Percentiles rank a stretch among this genome's conserved stretches.
phyloP scores from a whole-genome alignment of 2,329 filamentous ascomycete species.

The Neonectria ditissima region DNA sequence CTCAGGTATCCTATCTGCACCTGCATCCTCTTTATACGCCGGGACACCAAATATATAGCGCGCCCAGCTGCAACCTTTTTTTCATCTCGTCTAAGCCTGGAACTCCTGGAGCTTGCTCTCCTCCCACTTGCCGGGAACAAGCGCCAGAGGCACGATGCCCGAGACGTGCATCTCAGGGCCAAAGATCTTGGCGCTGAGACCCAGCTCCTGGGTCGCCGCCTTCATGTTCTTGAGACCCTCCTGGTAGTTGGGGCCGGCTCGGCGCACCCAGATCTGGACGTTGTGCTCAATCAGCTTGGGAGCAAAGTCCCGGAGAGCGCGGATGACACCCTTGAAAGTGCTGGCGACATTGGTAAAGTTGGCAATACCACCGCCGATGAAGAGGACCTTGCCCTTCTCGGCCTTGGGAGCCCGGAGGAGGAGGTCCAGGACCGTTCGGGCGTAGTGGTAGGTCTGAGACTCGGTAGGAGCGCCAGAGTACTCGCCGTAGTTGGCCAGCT shows the following conservation, averaged over 20 bases:
- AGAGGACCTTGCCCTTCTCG: conserved; percentile 96
- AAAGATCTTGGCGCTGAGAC: conserved; percentile 76
- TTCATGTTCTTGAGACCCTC: conserved; percentile 99
- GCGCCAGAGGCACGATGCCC: conserved; percentile 93
- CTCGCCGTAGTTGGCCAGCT: conserved; percentile 99
- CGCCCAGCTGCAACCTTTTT: conserved; percentile 12
- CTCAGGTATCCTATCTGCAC: conserved; percentile 39
- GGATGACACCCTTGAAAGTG: conserved; percentile 99
- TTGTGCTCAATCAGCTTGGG: conserved; percentile 93
- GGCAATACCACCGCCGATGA: conserved; percentile 99
- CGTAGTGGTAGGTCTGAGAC: conserved; percentile 99
- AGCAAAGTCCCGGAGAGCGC: conserved; percentile 90
- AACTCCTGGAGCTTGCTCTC: conserved; percentile 72
- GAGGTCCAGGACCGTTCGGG: conserved; percentile 94
- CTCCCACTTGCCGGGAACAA: conserved; percentile 75
- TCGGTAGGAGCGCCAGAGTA: conserved; percentile 99
- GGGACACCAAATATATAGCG: conserved; percentile 17
- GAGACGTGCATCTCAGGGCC: conserved; percentile 93
- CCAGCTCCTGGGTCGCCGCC: conserved; percentile 91
- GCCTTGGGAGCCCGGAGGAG: conserved; percentile 91
- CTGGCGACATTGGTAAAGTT: conserved; percentile 99
- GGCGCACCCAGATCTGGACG: conserved; percentile 94
- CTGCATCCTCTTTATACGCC: conserved; percentile 39
- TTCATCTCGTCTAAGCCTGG: conserved; percentile 57
- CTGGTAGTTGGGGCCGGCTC: conserved; percentile 96